Evolutionary conservation across 2,329 filamentous ascomycete species (phyloP).

Genomic region (Onygenales sp.): DNA sequence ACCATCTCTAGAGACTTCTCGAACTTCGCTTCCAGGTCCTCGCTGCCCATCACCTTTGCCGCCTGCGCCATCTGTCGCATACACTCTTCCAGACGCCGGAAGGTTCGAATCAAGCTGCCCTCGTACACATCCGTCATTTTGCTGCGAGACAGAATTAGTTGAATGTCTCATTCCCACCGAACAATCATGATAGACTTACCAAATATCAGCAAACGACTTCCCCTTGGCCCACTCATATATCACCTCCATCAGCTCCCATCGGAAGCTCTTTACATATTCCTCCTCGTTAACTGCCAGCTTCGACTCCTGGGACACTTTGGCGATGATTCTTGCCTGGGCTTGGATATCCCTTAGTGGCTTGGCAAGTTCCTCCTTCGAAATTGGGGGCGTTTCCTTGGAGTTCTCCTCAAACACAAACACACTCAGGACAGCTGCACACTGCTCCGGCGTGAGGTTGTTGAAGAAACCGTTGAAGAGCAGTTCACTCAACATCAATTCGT

Average conservation of each 20-base stretch:
- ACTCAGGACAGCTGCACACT: constrained; percentile 75
- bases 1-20: constrained; percentile 78
- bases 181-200: constrained; percentile 49
- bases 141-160: constrained; percentile 37
- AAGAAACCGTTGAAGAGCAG: constrained; percentile 96
- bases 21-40: constrained; percentile 87
- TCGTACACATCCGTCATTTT: constrained; percentile 99
- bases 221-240: constrained; percentile 88
- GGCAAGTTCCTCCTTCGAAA: constrained; percentile 68
- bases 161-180: not conserved
- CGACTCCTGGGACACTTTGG: constrained; percentile 89
- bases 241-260: constrained; percentile 95
- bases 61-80: constrained; percentile 92
- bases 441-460: constrained; percentile 84
- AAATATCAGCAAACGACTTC: constrained; percentile 83
- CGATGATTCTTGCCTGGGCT: constrained; percentile 74
- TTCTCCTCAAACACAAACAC: constrained; percentile 98
- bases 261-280: constrained; percentile 80
- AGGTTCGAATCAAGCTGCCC: constrained; percentile 89
- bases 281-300: constrained; percentile 93
- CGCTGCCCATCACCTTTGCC: constrained; percentile 94
- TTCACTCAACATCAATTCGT: constrained; percentile 87
- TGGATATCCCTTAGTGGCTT: constrained; percentile 84
- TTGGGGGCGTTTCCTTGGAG: constrained; percentile 58
- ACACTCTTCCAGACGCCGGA: constrained; percentile 89